Base-by-base conservation (phyloP, 2,329 filamentous ascomycete genomes). In the Nigrospora sphaerica region DNA sequence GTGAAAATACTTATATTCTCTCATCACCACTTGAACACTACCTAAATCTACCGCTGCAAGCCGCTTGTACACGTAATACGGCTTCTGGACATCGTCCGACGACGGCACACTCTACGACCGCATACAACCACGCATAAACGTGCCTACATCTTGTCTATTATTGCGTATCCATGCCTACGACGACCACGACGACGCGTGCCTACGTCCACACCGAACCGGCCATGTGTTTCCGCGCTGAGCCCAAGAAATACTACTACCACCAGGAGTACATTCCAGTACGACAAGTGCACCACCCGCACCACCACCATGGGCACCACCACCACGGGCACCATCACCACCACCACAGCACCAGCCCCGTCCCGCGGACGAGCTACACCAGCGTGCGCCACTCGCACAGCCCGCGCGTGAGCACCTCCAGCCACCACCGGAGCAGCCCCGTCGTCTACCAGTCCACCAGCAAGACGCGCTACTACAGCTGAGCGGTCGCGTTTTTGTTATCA, bases 241-340 rank as follows among this genome's bases (percentile, higher is more conserved):
- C 71, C 46, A 70, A 67, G 36, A 69, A 69, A 40, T 76, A 79
- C 65, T 79, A 79, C 66, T 77, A 78, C 60, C 71, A 71, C 58
- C 72, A 78, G 63, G 74, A 78, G 53, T 67, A 72, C 52, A 67
- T 74, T 40, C 75, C 75, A 38, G 65, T 69, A 47, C 64, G 72
- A 36, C 65, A 68, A 42, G 57, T 57, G 44, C 56, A 62, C 52
- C 51, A 55, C 37, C 62, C 65, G 50, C 58, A 55, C 32, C 60
- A 67, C 42, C 61, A 62, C 40, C 61, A 62, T 37, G 61, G 65
- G 32, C 58, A 60, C 42, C 46, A 54, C 46, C 42, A 39, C 33
- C 34, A 34, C 37, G 42, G 45, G 23, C 34, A 46, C 16, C 42
- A 47, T 32, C 48, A 52, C 39, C 47, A 49, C 46, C 46, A 48